These are phyloP conservation scores for Coemansia sp. DNA, from an alignment of 192 early-diverging fungal genomes.

Conservation along the genomic window DNA sequence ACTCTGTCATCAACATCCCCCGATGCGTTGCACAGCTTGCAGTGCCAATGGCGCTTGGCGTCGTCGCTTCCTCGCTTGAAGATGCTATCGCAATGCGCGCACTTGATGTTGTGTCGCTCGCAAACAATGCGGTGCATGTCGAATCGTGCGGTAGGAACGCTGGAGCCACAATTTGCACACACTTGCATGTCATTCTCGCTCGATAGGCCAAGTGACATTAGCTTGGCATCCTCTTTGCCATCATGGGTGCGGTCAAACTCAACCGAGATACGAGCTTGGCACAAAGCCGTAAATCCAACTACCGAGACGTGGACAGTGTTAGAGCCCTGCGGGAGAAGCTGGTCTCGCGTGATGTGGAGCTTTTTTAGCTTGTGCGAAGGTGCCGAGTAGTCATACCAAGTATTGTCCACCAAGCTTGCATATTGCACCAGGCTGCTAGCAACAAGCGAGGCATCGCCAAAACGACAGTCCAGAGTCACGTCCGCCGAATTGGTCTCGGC, in stretches of 20 bases:
- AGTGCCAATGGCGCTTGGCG: conserved; percentile 78
- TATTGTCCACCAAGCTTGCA: conserved; percentile 18
- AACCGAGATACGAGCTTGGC: conserved; percentile 11
- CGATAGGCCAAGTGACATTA: too few species aligned
- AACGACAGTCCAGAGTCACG: conserved; percentile 13
- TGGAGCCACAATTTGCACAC: conserved; percentile 72
- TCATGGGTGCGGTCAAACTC: conserved; percentile 17
- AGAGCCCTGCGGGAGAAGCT: conserved; percentile 10
- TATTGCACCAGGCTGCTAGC: conserved; percentile 29
- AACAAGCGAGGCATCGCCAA: conserved; percentile 34
- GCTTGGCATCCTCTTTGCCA: conserved; percentile 4
- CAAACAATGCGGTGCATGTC: conserved; percentile 77
- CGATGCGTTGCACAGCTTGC: conserved; percentile 60
- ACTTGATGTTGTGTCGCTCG: conserved; percentile 72
- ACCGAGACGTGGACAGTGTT: conserved; percentile 19
- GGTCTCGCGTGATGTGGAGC: conserved; percentile 8
- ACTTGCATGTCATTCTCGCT: background rate
- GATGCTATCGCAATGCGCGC: conserved; percentile 60
- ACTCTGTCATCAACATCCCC: conserved; percentile 51
- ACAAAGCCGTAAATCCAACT: conserved; percentile 5
- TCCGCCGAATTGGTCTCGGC: conserved; percentile 4
- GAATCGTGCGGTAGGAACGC: conserved; percentile 59
- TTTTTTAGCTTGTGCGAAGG: conserved; percentile 31
- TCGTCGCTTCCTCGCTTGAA: conserved; percentile 66
- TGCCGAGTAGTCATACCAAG: conserved; percentile 30